Evolutionary conservation across 192 early-diverging fungal genomes (phyloP).

Genomic region (Globomyces pollinis-pini): DNA sequence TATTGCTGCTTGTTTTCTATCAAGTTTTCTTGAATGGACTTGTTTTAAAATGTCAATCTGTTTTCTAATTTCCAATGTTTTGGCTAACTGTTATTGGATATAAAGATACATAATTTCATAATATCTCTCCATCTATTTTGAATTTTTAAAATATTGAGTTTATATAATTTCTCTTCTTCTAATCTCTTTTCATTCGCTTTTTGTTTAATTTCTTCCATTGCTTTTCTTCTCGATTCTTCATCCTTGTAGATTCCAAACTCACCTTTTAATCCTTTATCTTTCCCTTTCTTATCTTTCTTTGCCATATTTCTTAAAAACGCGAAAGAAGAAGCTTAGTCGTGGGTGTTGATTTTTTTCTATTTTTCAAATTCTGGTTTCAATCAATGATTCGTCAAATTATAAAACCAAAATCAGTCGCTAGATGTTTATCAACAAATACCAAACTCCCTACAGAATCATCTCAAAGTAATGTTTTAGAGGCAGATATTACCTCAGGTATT

Average conservation of each 20-base stretch:
- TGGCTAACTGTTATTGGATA: slow-evolving; percentile 30
- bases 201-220: slow-evolving; percentile 39
- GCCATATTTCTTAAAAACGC: slow-evolving; percentile 12
- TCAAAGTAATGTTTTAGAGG: not conserved
- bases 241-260: slow-evolving; percentile 42
- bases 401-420: not conserved
- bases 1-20: slow-evolving; percentile 35
- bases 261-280: slow-evolving; percentile 35
- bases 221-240: slow-evolving; percentile 38
- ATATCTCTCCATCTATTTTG: slow-evolving; percentile 53
- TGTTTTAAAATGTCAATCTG: slow-evolving; percentile 37
- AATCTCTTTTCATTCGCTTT: slow-evolving; percentile 37
- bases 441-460: not conserved
- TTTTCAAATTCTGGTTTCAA: not conserved
- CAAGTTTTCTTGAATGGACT: slow-evolving; percentile 45
- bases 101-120: slow-evolving; percentile 44
- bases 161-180: slow-evolving; percentile 43
- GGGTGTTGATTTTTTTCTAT: slow-evolving; percentile 3
- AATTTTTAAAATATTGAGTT: slow-evolving; percentile 49
- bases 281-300: slow-evolving; percentile 45
- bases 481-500: not conserved
- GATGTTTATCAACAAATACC: not conserved
- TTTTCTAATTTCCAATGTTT: slow-evolving; percentile 28
- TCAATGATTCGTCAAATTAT: not conserved
- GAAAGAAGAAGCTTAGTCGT: no score